Base-by-base conservation (phyloP, 108 stramenopile genomes). In the Craspedostauros australis region DNA sequence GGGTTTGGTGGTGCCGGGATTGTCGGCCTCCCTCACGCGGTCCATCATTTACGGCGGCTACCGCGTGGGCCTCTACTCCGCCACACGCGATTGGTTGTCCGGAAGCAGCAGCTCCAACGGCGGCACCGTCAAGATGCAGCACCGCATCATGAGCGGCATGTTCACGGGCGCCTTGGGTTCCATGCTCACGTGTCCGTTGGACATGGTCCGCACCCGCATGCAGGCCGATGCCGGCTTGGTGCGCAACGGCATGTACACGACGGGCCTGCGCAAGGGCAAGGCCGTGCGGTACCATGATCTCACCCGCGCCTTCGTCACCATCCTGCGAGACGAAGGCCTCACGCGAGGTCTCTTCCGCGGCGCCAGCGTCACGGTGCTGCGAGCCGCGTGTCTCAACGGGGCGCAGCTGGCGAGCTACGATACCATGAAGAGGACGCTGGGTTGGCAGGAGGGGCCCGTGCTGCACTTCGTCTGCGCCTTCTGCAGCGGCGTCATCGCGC, bases 321-420 rank as follows among this genome's bases (percentile, higher is more conserved):
- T 73, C 14, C 31, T 62, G 14, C 39, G 39, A 40, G 18, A 56
- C 27, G 72, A 73, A 27, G 72, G 72, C 22, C 33, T 67, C 29
- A 1, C 3, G 2, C 27, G 42, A 15, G 72, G 72, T 15, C 28
- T 73, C 47, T 73, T 67, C 36, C 49, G 72, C 11, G 72, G 72
- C 26, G 52, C 72, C 34, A 39, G 47, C 18, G 72, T 73, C 9
- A 73, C 72, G 12, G 61, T 73, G 16, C 52, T 55, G n/a, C 43
- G 72, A 21, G 72, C 72, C 18, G 50, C 48, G 5, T 20, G 67
- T 0, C 46, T 73, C 16, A 73, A 73, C 63, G 72, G 72, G 32
- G 72, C 72, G 9, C 72, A 73, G 32, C 28, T 73, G 60, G 60
- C 72, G 2, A 67, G 60, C 22, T 73, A 73, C 23, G 72, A 73